phyloP scores from a whole-genome alignment of 495 filamentous ascomycete species.

The Trichocladium antarcticum region DNA sequence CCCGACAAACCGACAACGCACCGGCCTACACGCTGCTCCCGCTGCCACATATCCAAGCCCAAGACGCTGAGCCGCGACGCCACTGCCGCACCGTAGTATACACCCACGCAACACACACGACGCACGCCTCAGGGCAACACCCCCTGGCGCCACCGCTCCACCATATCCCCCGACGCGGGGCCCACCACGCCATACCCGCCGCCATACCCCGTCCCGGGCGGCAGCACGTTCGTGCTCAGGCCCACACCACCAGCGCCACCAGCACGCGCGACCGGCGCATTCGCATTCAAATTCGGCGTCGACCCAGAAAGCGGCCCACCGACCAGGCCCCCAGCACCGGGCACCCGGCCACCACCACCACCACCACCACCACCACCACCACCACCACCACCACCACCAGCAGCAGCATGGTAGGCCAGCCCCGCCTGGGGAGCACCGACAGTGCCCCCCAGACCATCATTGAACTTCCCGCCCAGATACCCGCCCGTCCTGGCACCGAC shows the following conservation, averaged over 20 bases:
- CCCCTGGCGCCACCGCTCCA: conserved; percentile 85
- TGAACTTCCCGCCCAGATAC: conserved; percentile 42
- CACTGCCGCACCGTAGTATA: background rate
- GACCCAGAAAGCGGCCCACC: background rate
- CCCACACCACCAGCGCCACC: background rate
- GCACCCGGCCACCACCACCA: background rate
- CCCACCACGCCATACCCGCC: background rate
- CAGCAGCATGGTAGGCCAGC: too few species aligned
- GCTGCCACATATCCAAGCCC: background rate
- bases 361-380: background rate
- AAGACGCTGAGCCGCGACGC: background rate
- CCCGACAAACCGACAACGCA: background rate
- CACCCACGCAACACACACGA: too few species aligned
- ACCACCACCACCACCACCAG: too few species aligned
- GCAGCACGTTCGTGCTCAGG: background rate
- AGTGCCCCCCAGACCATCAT: conserved; percentile 37
- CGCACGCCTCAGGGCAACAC: conserved; percentile 42
- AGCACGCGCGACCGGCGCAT: background rate
- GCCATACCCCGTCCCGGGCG: background rate
- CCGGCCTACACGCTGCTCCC: too few species aligned
- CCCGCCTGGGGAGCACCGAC: too few species aligned
- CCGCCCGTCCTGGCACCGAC: conserved; percentile 30
- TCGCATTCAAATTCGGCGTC: conserved; percentile 5
- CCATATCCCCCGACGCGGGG: conserved; percentile 35
- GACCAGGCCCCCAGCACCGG: background rate